Conservation (phyloP, 495 filamentous ascomycete genomes). For the Podospora pseudoanserina region DNA sequence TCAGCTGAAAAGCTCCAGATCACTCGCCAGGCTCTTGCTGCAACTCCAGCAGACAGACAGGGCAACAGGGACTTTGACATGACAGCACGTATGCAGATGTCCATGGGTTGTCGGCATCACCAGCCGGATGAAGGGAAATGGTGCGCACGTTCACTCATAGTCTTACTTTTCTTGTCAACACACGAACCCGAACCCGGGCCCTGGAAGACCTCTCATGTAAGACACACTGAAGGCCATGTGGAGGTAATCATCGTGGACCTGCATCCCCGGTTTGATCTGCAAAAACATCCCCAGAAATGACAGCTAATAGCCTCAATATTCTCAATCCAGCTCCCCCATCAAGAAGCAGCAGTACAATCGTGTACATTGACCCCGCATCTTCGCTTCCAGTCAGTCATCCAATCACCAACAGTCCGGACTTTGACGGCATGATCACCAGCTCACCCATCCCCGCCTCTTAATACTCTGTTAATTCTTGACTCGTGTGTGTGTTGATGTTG, state of each 20-base stretch:
- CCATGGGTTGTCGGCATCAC: neutral
- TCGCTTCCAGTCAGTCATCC: neutral
- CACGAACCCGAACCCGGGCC: neutral
- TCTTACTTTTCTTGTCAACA: neutral
- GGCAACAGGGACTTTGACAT: neutral
- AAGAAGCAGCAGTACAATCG: neutral
- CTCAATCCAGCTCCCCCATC: neutral
- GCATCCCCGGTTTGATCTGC: neutral
- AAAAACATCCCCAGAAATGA: neutral
- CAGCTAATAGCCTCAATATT: neutral
- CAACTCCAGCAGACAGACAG: neutral
- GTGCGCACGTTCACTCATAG: neutral
- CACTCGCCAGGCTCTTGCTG: neutral
- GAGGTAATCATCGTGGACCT: neutral
- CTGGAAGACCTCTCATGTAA: neutral
- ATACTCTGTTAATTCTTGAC: neutral
- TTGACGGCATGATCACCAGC: neutral
- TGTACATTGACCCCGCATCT: neutral
- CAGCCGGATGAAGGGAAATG: constrained; percentile 3
- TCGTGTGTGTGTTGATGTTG: constrained; percentile 3
- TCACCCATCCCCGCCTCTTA: neutral
- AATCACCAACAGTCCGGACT: neutral
- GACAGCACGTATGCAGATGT: neutral
- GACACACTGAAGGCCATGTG: neutral
- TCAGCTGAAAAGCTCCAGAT: constrained; percentile 1